Evolutionary conservation across 2,329 filamentous ascomycete species (phyloP), one percentile per base, ranked within the genome.

Genomic region (Colletotrichum neosansevieriae): DNA sequence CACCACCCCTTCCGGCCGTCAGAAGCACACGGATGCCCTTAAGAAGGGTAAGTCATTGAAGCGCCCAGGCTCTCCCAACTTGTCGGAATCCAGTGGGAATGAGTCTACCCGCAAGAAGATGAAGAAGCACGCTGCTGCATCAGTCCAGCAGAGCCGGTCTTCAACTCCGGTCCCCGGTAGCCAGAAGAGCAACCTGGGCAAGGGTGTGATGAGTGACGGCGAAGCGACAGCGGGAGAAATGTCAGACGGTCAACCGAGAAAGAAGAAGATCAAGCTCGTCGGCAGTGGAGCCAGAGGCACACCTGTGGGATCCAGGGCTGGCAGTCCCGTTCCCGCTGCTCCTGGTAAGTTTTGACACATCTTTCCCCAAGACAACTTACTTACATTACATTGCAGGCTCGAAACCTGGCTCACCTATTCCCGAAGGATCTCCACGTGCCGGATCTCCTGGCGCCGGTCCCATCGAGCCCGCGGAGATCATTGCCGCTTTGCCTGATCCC

Each of bases 21-120:
- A 81, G 60, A 81, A 81, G 63, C 74, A 79, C 11, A 77, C 78
- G 5, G 81, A 86, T 36, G 78, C 83, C 11, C 75, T 80, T 6
- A 88, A 87, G 78, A 88, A 88, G 76, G 79, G 79, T 73, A 90
- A 89, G 75, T 85, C 84, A 36, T 86, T 95, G 59, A 98, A 98
- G 82, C 90, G 95, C 34, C 87, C 93, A 36, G 94, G 94, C 17
- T 97, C 94, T 15, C 94, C 94, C 3, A 92, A 94, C 71, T 85
- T 92, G 36, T 98, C 94, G 2, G 95, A 98, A 77, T 94, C 94
- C 10, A 97, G 94, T 77, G 95, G 94, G 60, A 97, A 94, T 73
- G 95, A 98, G 77, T 95, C 93, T 0, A 89, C 90, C 24, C 91
- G 92, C 72, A 94, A 96, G 81, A 93, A 93, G 82, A 88, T 92